Base-by-base conservation (phyloP, 257 asterid genomes). In the Penstemon barbatus region DNA sequence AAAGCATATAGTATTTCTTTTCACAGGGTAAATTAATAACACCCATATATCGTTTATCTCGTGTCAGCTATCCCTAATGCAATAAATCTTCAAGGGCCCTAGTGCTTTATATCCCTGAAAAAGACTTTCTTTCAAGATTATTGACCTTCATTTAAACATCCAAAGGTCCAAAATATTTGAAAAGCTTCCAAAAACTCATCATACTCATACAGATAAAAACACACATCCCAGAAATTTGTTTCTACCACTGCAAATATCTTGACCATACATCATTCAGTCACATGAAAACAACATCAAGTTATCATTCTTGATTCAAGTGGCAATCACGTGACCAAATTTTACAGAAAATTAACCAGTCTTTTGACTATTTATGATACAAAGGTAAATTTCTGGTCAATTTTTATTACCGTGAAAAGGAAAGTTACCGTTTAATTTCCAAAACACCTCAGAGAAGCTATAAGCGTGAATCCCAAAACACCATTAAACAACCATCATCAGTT, bases 131-230 rank as follows among this genome's bases (percentile, higher is more conserved):
- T 1, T 49, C 54, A 49, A 3, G 54, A 49, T 45, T 57, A 1
- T 25, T 25, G 33, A 25, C 33, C 33, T 25, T 25, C 2, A 25
- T 25, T 25, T 25, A 25, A 40, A n/a, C 57, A 58, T 12, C 68
- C 48, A 65, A 72, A 56, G 69, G 61, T 64, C 62, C 62, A 69
- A 56, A 71, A 52, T 25, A 18, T 43, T 37, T 15, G n/a, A 57
- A 63, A 58, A 57, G 8, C 37, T 39, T 46, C 53, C 33, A 25
- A 39, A 48, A 15, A 6, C 25, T 13, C 68, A 55, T 36, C 56
- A 69, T 25, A 25, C 1, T 70, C 70, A 72, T 75, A 86, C 69
- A 79, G 79, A 54, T 77, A 61, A 56, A 84, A 77, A 49, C 61
- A 61, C 49, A 10, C 25, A 69, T 18, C 72, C 65, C 11, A 33